Evolutionary conservation across 176 grass and related monocot genomes (phyloP).

Genomic region (Ampelocalamus luodianensis): DNA sequence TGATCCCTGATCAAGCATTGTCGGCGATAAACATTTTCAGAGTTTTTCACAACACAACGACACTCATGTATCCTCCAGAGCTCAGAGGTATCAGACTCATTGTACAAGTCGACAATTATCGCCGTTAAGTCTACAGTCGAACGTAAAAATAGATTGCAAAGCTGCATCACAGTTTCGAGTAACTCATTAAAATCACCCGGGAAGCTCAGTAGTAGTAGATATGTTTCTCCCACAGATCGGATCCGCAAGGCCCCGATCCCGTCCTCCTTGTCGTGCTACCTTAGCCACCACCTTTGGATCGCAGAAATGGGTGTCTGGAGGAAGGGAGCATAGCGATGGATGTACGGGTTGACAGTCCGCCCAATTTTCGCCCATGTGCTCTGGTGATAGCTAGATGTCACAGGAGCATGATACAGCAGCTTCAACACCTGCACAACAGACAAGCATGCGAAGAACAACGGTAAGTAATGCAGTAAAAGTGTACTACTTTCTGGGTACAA

Average conservation of each 20-base stretch:
- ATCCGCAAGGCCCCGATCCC: background rate
- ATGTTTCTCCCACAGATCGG: background rate
- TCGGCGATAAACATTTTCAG: background rate
- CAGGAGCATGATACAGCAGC: slow-evolving; percentile 76
- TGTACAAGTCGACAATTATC: background rate
- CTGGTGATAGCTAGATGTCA: slow-evolving; percentile 74
- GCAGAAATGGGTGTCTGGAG: slow-evolving; percentile 64
- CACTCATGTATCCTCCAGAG: background rate
- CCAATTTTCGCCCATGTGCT: slow-evolving; percentile 74
- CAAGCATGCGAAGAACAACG: background rate
- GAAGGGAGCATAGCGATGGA: slow-evolving; percentile 67
- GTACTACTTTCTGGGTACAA: background rate
- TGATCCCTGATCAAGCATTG: background rate
- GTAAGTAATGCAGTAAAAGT: background rate
- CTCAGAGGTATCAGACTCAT: background rate
- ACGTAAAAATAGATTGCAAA: background rate
- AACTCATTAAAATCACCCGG: background rate
- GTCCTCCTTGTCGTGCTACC: slow-evolving; percentile 38
- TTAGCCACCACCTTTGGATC: slow-evolving; percentile 90
- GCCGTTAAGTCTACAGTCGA: background rate
- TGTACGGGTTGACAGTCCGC: slow-evolving; percentile 68
- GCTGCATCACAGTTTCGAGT: background rate
- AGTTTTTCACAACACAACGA: background rate
- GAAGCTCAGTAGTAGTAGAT: background rate
- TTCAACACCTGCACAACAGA: slow-evolving; percentile 68